Conservation (phyloP, 2,329 filamentous ascomycete genomes). For the Colletotrichum sp. region DNA sequence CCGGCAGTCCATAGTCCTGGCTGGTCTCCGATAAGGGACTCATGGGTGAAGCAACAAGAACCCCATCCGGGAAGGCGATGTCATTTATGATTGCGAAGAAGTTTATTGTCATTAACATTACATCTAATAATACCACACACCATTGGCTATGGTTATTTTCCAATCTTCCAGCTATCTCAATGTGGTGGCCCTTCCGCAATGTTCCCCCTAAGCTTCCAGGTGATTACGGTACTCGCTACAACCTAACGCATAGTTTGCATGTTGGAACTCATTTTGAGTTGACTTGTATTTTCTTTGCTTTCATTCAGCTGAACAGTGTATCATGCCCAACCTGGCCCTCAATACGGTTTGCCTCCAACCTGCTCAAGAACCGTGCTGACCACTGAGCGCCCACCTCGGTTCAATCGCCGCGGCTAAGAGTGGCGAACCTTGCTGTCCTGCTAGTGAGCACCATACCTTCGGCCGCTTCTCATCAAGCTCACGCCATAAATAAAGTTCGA, state of each 20-base stretch:
- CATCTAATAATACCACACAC: background rate
- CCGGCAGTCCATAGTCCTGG: background rate
- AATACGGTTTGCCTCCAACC: too few species aligned
- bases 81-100: background rate
- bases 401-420: background rate
- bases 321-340: too few species aligned
- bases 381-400: background rate
- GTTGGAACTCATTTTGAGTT: background rate
- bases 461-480: background rate
- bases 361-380: background rate
- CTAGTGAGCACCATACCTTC: rapidly evolving
- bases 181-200: background rate
- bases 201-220: background rate
- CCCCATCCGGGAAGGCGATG: background rate
- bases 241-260: too few species aligned
- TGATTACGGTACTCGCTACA: background rate
- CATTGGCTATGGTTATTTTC: background rate
- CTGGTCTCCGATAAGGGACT: background rate
- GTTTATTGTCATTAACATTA: background rate
- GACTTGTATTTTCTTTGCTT: background rate
- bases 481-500: background rate
- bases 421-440: background rate
- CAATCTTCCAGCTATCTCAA: background rate
- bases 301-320: background rate
- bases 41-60: background rate